Evolutionary conservation across 2,329 filamentous ascomycete genomes (phyloP), one percentile per base, ranked within the genome.

Genomic region (Colletotrichum echinochloae): DNA sequence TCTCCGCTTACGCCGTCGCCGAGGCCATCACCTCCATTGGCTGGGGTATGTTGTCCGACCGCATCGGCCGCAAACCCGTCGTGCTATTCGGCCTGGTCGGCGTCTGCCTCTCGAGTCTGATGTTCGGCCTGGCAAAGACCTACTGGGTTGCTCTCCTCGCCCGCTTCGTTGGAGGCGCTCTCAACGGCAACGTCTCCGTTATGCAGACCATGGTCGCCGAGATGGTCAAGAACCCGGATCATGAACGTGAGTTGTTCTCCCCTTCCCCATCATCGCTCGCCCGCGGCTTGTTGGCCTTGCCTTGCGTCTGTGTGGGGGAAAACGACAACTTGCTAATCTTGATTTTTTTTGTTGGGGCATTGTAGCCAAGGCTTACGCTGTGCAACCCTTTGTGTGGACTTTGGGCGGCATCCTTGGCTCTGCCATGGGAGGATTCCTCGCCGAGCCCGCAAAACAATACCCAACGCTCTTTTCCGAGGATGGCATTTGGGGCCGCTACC

Each of bases 401-500:
- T 73, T 81, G 1, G 79, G 79, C 23, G 78, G 79, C 16, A 81
- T 81, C 64, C 74, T 81, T 44, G 79, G 79, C 3, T 80, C 79
- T 11, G 79, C 79, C 23, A 80, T 81, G 78, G 79, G 79, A 20
- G 79, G 79, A 3, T 81, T 80, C 69, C 74, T 81, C 33, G 79
- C 79, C 8, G 77, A 81, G 54, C 79, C 79, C 2, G 77, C 79
- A 5, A 71, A 51, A n/a, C 80, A 79, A 68, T 81, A 81, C 60
- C 79, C 76, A 33, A 72, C 70, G 0, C 48, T 81, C 26, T 83
- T 83, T 55, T 74, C 81, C 2, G 72, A 76, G 33, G 81, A 83
- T 33, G 82, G 82, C 1, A 52, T 83, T 1, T 83, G 83, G 57
- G 91, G 90, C 51, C 84, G 86, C 9, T 93, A 91, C 74, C 92